Percentiles rank a stretch among this genome's conserved stretches.
phyloP scores from a whole-genome alignment of 1,284 basidiomycete genomes.

The Fomes fomentarius region DNA sequence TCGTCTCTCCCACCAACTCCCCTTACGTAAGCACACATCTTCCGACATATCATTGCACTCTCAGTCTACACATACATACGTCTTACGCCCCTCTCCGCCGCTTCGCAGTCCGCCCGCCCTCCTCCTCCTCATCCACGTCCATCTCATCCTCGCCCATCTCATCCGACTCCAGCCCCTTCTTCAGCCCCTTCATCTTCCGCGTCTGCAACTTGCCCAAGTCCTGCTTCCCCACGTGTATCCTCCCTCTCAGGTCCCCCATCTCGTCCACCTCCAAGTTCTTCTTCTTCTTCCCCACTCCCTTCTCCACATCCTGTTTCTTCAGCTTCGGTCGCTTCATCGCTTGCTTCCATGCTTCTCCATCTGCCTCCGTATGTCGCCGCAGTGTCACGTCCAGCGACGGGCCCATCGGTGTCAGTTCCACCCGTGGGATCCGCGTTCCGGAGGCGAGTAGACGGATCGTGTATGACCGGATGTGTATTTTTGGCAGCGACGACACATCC shows the following conservation, averaged over 20 bases:
- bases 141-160: no score
- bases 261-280: conserved; percentile 97
- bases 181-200: conserved; percentile 91
- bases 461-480: conserved; percentile 90
- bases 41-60: background rate
- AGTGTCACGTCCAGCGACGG: conserved; percentile 87
- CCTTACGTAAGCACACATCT: background rate
- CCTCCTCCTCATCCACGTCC: conserved; percentile 32
- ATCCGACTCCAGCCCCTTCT: conserved; percentile 47
- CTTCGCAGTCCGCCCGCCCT: conserved; percentile 2
- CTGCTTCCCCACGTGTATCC: conserved; percentile 90
- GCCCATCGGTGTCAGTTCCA: conserved; percentile 89
- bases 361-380: conserved; percentile 76
- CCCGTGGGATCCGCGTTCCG: conserved; percentile 78
- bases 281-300: conserved; percentile 88
- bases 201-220: conserved; percentile 87
- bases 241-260: conserved; percentile 95
- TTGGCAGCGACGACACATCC: conserved; percentile 62
- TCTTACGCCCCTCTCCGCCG: conserved; percentile 5
- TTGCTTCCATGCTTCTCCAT: conserved; percentile 79
- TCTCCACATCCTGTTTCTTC: conserved; percentile 84
- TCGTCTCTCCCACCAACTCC: background rate
- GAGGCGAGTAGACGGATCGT: conserved; percentile 77
- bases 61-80: background rate
- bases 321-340: conserved; percentile 88